Conservation (phyloP, 495 filamentous ascomycete species). For the Rhizodiscina lignyota region DNA sequence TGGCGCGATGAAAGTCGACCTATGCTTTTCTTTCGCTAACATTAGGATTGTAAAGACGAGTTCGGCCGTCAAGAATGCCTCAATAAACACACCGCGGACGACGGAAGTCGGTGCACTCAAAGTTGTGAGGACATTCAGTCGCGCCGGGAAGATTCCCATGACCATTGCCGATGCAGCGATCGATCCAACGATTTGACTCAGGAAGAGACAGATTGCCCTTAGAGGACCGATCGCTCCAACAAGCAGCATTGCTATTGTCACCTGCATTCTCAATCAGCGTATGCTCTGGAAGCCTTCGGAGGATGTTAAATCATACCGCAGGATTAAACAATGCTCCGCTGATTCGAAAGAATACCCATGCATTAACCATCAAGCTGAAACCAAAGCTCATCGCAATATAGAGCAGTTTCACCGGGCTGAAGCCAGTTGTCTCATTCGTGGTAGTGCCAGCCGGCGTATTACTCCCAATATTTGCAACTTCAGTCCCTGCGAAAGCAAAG, state of each 20-base stretch:
- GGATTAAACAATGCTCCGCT: slow-evolving; percentile 74
- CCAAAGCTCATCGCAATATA: slow-evolving; percentile 61
- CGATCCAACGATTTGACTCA: slow-evolving; percentile 35
- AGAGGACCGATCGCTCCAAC: slow-evolving; percentile 34
- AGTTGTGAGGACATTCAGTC: slow-evolving; percentile 33
- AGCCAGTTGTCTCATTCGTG: slow-evolving; percentile 4
- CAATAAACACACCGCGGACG: slow-evolving; percentile 55
- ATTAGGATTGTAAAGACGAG: slow-evolving; percentile 66
- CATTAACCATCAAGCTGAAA: slow-evolving; percentile 57
- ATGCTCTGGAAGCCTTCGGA: too few relatives aligned
- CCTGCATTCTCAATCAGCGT: too few relatives aligned
- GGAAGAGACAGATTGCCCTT: slow-evolving; percentile 31
- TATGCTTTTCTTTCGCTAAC: slow-evolving; percentile 57
- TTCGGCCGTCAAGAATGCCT: slow-evolving; percentile 62
- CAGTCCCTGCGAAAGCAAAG: slow-evolving; percentile 13
- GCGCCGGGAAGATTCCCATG: slow-evolving; percentile 40
- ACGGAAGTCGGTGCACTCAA: slow-evolving; percentile 39
- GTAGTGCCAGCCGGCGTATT: slow-evolving; percentile 5
- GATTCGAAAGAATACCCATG: slow-evolving; percentile 70
- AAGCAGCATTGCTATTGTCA: slow-evolving; percentile 42
- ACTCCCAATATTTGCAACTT: slow-evolving; percentile 5
- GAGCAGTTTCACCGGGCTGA: too few relatives aligned
- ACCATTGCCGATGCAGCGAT: slow-evolving; percentile 45
- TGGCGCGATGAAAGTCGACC: slow-evolving; percentile 42
- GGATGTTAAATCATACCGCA: slow-evolving; percentile 26